A percentile compares a stretch with the other conserved stretches of the same genome.
These are phyloP conservation scores for Cercophora scortea DNA, from an alignment of 495 filamentous ascomycete genomes.

Conservation along the genomic window DNA sequence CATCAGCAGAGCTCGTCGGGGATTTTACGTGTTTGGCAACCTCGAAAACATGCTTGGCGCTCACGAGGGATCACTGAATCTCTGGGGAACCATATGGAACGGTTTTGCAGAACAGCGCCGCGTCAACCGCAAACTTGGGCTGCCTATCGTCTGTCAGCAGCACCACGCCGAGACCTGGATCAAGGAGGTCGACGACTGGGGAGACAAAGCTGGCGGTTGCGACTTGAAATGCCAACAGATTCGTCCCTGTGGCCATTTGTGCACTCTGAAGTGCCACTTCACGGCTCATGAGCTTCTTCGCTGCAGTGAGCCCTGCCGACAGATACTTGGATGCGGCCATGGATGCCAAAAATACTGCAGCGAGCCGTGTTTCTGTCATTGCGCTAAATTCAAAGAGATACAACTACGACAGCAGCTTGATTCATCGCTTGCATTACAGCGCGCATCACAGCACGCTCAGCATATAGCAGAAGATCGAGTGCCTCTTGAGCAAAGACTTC, in stretches of 20 bases:
- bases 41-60: slow-evolving; percentile 41
- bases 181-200: slow-evolving; percentile 42
- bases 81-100: slow-evolving; percentile 30
- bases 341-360: slow-evolving; percentile 35
- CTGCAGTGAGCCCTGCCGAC: slow-evolving; percentile 56
- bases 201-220: slow-evolving; percentile 55
- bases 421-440: too few relatives aligned
- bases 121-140: slow-evolving; percentile 9
- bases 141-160: slow-evolving; percentile 34
- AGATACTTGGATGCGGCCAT: slow-evolving; percentile 56
- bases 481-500: slow-evolving; percentile 5
- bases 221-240: slow-evolving; percentile 36
- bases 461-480: neutral
- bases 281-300: slow-evolving; percentile 53
- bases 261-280: slow-evolving; percentile 37
- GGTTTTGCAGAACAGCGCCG: slow-evolving; percentile 23
- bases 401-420: neutral
- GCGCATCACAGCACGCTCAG: neutral
- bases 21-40: slow-evolving; percentile 87
- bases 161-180: slow-evolving; percentile 29
- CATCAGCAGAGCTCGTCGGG: slow-evolving; percentile 74
- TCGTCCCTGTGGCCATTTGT: slow-evolving; percentile 35
- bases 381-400: slow-evolving; percentile 12
- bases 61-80: slow-evolving; percentile 22
- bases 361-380: slow-evolving; percentile 29